A percentile compares a stretch with the other conserved stretches of the same genome.
Conservation (phyloP, 2,329 filamentous ascomycete genomes). For the Sporothrix brasiliensis region DNA sequence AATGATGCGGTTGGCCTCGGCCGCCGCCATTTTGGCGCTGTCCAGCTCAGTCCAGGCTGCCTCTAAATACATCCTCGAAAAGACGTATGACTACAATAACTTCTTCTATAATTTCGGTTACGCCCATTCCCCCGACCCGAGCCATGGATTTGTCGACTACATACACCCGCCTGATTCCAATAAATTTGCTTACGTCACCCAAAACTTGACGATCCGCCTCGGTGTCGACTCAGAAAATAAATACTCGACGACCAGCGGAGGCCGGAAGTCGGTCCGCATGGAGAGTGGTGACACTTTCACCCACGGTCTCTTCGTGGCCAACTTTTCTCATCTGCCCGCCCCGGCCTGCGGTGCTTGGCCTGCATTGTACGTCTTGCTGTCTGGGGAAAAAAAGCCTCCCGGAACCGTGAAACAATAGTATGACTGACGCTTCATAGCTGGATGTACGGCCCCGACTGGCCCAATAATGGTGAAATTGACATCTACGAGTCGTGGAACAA, state of each 20-base stretch:
- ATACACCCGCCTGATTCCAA: conserved; percentile 44
- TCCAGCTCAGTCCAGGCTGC: conserved; percentile 28
- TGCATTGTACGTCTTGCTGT: conserved; percentile 56
- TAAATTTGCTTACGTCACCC: conserved; percentile 47
- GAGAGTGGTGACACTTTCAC: conserved; percentile 65
- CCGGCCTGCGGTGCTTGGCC: conserved; percentile 72
- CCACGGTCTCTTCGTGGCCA: conserved; percentile 68
- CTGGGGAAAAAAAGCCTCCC: not conserved
- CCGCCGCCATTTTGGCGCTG: conserved; percentile 39
- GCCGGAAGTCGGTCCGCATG: conserved; percentile 64
- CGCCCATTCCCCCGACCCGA: too few relatives aligned
- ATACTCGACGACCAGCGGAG: conserved; percentile 37
- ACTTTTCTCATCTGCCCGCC: conserved; percentile 69
- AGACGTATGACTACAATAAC: conserved; percentile 49
- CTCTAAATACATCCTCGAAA: conserved; percentile 46
- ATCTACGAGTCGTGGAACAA: conserved; percentile 69
- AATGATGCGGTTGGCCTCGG: conserved; percentile 38
- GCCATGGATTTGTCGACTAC: conserved; percentile 66
- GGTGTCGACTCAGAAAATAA: conserved; percentile 24
- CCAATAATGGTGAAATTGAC: conserved; percentile 65
- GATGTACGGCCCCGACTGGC: conserved; percentile 60
- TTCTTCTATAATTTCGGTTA: too few relatives aligned
- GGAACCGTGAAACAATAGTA: not conserved
- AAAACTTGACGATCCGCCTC: conserved; percentile 43
- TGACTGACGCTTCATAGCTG: conserved; percentile 43